Evolutionary conservation across 164 flowering plant species (phyloP).

Genomic region (Saururus chinensis): DNA sequence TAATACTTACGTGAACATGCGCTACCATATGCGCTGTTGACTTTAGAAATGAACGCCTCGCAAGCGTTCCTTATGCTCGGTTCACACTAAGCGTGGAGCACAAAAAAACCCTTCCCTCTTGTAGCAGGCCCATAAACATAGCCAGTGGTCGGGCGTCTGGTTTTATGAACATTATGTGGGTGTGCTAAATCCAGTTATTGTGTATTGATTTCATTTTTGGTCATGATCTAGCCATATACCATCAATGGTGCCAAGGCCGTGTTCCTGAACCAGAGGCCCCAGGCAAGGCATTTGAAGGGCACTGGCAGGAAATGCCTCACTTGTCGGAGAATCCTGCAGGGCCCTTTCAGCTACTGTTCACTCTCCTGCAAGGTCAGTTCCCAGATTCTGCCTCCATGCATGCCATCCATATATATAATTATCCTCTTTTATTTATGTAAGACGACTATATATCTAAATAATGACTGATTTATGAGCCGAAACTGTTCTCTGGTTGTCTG

Average conservation of each 20-base stretch:
- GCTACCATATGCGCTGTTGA: no score
- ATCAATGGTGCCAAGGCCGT: conserved; percentile 26
- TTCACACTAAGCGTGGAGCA: no score
- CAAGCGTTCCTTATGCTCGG: no score
- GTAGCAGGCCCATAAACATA: no score
- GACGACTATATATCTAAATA: neutral
- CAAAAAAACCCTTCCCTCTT: no score
- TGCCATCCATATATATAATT: conserved; percentile 16
- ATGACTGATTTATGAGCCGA: neutral
- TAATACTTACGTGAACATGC: no score
- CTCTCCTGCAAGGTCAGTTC: conserved; percentile 99
- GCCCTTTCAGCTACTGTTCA: conserved; percentile 74
- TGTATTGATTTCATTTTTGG: neutral
- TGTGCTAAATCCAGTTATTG: no score
- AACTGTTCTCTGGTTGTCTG: no score
- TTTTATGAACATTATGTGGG: no score
- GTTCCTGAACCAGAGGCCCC: conserved; percentile 27
- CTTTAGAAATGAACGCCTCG: no score
- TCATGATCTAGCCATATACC: conserved; percentile 23
- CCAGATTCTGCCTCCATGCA: no score
- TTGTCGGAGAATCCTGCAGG: conserved; percentile 82
- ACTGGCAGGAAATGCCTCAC: conserved; percentile 56
- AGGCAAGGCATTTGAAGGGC: conserved; percentile 47
- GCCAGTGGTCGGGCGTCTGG: no score
- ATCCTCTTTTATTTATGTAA: neutral